Evolutionary conservation across 176 grass and related monocot genomes (phyloP).

Genomic region (Triticum monococcum): DNA sequence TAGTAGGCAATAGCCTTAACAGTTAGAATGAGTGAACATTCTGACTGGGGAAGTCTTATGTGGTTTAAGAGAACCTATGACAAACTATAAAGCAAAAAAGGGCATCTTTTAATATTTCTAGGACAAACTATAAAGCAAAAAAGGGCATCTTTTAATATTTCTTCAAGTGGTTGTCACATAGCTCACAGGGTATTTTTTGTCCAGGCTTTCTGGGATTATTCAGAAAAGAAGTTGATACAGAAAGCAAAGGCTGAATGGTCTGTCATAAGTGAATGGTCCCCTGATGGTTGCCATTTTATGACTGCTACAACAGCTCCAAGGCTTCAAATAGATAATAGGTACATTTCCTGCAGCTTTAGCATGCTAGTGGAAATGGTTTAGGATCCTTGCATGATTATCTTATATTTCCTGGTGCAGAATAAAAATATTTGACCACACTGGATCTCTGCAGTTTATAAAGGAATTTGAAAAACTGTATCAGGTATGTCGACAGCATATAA

Average conservation of each 20-base stretch:
- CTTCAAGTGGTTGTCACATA: conserved; percentile 2
- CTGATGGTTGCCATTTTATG: conserved; percentile 91
- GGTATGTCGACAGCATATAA: conserved; percentile 38
- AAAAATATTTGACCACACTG: conserved; percentile 84
- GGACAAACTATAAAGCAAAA: conserved; percentile 10
- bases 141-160: neutral
- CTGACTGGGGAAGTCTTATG: neutral
- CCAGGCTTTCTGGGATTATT: conserved; percentile 91
- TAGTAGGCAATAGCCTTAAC: conserved; percentile 11
- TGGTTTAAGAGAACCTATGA: neutral
- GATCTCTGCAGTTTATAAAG: conserved; percentile 85
- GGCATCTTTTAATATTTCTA: neutral
- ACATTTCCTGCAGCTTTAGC: conserved; percentile 33
- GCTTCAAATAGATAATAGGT: conserved; percentile 93
- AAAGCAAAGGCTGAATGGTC: conserved; percentile 95
- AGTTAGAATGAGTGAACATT: neutral
- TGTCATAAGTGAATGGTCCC: conserved; percentile 92
- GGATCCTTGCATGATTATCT: conserved; percentile 6
- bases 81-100: conserved; percentile 2
- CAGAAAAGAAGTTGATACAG: conserved; percentile 77
- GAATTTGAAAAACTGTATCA: conserved; percentile 94
- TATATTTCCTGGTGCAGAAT: conserved; percentile 52
- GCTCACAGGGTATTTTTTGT: conserved; percentile 24
- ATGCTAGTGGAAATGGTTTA: conserved; percentile 21
- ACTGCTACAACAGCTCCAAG: conserved; percentile 94